Percentiles rank a stretch among this genome's conserved stretches.
phyloP scores from a whole-genome alignment of 2,329 filamentous ascomycete species.

The Delphinella strobiligena region DNA sequence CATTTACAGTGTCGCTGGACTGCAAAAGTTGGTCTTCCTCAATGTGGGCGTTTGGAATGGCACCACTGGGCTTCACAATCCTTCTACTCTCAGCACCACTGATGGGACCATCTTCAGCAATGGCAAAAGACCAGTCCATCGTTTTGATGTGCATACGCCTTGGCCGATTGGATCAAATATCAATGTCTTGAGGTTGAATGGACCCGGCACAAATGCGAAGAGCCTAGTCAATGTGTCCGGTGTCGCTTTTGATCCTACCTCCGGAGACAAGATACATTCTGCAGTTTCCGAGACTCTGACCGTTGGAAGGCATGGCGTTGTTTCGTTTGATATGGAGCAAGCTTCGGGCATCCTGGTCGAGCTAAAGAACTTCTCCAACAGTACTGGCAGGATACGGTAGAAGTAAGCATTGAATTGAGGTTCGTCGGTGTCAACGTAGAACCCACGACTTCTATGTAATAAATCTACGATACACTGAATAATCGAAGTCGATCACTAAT shows the following conservation, averaged over 20 bases:
- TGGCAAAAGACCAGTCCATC: constrained; percentile 5
- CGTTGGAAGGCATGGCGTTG: neutral
- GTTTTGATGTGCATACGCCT: constrained; percentile 1
- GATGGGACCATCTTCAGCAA: constrained; percentile 5
- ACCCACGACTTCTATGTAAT: no score
- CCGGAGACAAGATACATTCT: constrained; percentile 1
- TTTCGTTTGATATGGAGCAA: neutral
- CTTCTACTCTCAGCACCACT: constrained; percentile 1
- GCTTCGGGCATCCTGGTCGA: neutral
- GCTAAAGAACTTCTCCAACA: neutral
- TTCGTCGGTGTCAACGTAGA: no score
- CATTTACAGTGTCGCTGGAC: neutral
- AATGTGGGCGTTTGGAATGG: constrained; percentile 5
- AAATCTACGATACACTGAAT: no score
- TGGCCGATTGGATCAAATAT: neutral
- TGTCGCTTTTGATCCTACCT: constrained; percentile 3
- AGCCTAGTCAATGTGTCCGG: constrained; percentile 3
- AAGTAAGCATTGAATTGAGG: no score
- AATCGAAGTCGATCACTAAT: constrained; percentile 6
- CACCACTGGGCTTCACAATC: neutral
- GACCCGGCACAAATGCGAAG: constrained; percentile 6
- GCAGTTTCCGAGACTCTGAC: neutral
- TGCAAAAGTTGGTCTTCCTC: constrained; percentile 3
- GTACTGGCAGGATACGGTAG: neutral
- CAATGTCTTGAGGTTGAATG: constrained; percentile 1